Conservation (phyloP, 768 basidiomycete genomes). For the Calocybe indica region DNA sequence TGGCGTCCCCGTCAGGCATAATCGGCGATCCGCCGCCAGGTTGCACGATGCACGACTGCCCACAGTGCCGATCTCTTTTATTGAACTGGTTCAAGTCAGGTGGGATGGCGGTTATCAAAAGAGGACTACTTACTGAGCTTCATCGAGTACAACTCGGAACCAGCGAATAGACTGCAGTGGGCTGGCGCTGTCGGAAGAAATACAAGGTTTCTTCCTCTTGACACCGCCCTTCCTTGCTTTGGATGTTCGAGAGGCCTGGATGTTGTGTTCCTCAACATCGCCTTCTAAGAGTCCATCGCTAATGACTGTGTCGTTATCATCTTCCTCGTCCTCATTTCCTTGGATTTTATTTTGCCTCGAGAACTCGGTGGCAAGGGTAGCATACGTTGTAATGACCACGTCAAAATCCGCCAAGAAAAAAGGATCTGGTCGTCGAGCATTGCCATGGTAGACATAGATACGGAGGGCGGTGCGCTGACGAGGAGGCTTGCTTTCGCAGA, state of each 20-base stretch:
- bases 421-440: constrained; percentile 81
- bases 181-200: constrained; percentile 49
- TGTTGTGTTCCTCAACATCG: constrained; percentile 66
- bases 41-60: constrained; percentile 95
- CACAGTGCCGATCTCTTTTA: constrained; percentile 94
- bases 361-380: constrained; percentile 91
- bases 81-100: constrained; percentile 53
- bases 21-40: constrained; percentile 84
- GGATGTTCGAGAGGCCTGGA: constrained; percentile 48
- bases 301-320: constrained; percentile 37
- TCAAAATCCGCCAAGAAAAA: constrained; percentile 89
- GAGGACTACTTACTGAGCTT: constrained; percentile 78
- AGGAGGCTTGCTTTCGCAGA: constrained; percentile 23
- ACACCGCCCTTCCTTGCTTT: constrained; percentile 64
- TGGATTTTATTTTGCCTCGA: constrained; percentile 78
- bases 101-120: not conserved
- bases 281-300: constrained; percentile 52
- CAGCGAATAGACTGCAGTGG: constrained; percentile 92
- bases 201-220: constrained; percentile 51
- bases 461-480: constrained; percentile 53
- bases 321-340: constrained; percentile 67
- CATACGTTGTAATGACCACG: constrained; percentile 95
- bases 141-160: constrained; percentile 92
- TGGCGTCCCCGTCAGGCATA: constrained; percentile 96
- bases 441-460: constrained; percentile 95